These are phyloP conservation scores for Domatiomyces catenatus DNA, from an alignment of 2,329 filamentous ascomycete species.

Conservation along the genomic window DNA sequence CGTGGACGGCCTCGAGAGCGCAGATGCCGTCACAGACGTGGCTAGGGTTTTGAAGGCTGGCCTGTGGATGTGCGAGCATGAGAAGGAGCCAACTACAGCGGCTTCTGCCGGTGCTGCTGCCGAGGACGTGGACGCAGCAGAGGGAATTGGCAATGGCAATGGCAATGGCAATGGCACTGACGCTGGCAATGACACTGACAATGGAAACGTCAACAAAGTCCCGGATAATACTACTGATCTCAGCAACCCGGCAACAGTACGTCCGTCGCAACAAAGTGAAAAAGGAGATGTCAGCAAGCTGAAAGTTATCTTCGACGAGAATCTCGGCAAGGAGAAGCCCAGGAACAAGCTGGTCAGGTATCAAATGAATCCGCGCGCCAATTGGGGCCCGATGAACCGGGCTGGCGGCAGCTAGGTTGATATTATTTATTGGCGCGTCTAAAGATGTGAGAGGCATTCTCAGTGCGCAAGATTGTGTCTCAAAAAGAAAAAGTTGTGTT, in stretches of 20 bases:
- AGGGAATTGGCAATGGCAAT: conserved; percentile 4
- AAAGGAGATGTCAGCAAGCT: conserved; percentile 28
- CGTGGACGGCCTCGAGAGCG: conserved; percentile 20
- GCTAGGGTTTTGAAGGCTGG: conserved; percentile 30
- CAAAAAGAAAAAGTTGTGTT: background rate
- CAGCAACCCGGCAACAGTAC: conserved; percentile 9
- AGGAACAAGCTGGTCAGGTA: conserved; percentile 64
- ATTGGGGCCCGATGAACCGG: conserved; percentile 74
- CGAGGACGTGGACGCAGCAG: conserved; percentile 5
- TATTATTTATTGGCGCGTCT: too few species aligned
- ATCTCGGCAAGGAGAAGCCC: conserved; percentile 54
- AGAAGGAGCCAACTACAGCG: conserved; percentile 15
- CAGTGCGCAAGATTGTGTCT: background rate
- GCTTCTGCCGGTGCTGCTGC: too few species aligned
- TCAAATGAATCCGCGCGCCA: conserved; percentile 74
- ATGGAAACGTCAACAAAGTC: background rate
- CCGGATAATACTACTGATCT: conserved; percentile 10
- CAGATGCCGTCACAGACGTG: conserved; percentile 24
- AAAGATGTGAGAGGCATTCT: too few species aligned
- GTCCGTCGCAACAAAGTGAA: conserved; percentile 13
- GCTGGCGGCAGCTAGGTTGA: conserved; percentile 19
- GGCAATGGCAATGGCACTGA: too few species aligned
- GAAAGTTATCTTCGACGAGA: conserved; percentile 63
- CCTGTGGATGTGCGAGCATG: conserved; percentile 23
- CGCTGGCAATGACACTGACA: background rate